phyloP scores from a whole-genome alignment of 2,329 filamentous ascomycete genomes.

The Ceratocystis huliohia region DNA sequence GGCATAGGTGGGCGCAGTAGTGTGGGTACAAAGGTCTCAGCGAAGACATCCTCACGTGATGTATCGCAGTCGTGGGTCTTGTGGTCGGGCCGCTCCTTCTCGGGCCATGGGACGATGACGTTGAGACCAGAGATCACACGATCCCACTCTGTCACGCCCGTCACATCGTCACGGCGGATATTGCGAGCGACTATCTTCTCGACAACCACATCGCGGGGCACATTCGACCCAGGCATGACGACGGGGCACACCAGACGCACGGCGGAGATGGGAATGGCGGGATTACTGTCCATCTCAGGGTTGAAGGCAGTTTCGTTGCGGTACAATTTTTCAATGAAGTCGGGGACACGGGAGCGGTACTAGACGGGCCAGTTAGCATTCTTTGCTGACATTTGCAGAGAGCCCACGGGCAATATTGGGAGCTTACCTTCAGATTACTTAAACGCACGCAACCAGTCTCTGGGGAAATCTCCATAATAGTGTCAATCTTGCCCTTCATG shows the following conservation, averaged over 20 bases:
- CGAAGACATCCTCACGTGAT: slow-evolving; percentile 59
- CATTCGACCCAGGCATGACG: slow-evolving; percentile 50
- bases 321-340: slow-evolving; percentile 19
- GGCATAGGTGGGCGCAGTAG: slow-evolving; percentile 71
- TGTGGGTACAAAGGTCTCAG: slow-evolving; percentile 63
- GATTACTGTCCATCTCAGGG: slow-evolving; percentile 32
- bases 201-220: slow-evolving; percentile 62
- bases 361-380: slow-evolving; percentile 1
- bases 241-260: slow-evolving; percentile 74
- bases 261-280: slow-evolving; percentile 53
- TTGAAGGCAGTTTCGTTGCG: slow-evolving; percentile 32
- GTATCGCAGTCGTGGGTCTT: slow-evolving; percentile 57
- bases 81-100: slow-evolving; percentile 41
- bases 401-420: slow-evolving; percentile 23
- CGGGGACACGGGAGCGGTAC: slow-evolving; percentile 18
- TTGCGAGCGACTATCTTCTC: slow-evolving; percentile 49
- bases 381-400: background rate
- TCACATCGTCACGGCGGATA: slow-evolving; percentile 33
- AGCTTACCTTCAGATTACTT: slow-evolving; percentile 48
- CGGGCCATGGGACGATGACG: slow-evolving; percentile 65
- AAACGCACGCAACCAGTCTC: slow-evolving; percentile 48
- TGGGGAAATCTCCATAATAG: slow-evolving; percentile 45
- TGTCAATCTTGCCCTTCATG: slow-evolving; percentile 73
- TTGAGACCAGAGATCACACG: slow-evolving; percentile 59
- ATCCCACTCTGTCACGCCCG: slow-evolving; percentile 34